Conservation (phyloP, 257 asterid species). For the Haberlea rhodopensis region DNA sequence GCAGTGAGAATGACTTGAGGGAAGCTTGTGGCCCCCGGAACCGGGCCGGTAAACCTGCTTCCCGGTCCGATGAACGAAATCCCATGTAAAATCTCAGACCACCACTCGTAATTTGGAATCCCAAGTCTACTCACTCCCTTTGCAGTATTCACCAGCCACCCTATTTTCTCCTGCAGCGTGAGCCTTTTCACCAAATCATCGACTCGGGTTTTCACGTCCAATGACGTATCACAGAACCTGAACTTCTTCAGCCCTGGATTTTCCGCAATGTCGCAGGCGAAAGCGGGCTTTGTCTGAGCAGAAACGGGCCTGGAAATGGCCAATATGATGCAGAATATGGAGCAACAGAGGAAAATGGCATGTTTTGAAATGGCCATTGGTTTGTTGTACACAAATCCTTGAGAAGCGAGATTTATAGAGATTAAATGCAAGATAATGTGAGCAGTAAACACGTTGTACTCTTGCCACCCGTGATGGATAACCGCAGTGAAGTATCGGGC, state of each 20-base stretch:
- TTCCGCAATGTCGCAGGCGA: slow-evolving; percentile 30
- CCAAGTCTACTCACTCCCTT: slow-evolving; percentile 16
- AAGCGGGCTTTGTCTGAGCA: slow-evolving; percentile 29
- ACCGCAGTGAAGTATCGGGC: slow-evolving; percentile 1
- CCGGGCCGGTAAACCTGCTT: slow-evolving; percentile 26
- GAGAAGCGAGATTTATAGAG: slow-evolving; percentile 26
- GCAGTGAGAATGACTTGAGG: slow-evolving; percentile 53
- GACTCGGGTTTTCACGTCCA: slow-evolving; percentile 28
- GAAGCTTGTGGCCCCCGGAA: slow-evolving; percentile 56
- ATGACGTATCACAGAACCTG: slow-evolving; percentile 30
- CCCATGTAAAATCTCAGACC: slow-evolving; percentile 59
- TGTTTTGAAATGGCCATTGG: slow-evolving; percentile 31
- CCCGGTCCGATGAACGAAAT: slow-evolving; percentile 37
- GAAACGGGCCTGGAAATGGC: background rate
- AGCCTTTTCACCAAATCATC: slow-evolving; percentile 30
- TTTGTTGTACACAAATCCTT: slow-evolving; percentile 3
- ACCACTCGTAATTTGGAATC: slow-evolving; percentile 45
- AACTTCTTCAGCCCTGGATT: slow-evolving; percentile 22
- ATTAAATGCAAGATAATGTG: background rate
- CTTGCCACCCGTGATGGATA: slow-evolving; percentile 45
- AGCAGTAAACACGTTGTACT: slow-evolving; percentile 29
- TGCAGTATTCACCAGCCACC: slow-evolving; percentile 27
- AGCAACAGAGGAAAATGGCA: slow-evolving; percentile 22
- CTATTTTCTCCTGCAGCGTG: slow-evolving; percentile 36
- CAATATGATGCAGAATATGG: slow-evolving; percentile 6